Base-by-base conservation (phyloP, 116 monocot genomes). In the Iris pallida region DNA sequence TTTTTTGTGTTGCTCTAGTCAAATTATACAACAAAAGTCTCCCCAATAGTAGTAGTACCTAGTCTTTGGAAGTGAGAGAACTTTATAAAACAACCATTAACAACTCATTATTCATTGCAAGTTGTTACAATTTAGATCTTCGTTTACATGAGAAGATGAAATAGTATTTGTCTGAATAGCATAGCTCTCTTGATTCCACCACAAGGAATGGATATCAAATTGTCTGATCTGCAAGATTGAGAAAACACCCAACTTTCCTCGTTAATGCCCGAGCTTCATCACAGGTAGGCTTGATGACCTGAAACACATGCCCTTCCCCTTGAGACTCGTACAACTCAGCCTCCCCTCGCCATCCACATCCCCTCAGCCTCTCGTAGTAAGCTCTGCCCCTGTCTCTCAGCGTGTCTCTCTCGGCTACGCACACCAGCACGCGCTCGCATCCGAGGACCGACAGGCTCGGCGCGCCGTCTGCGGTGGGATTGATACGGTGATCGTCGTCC, bases 261-360 rank as follows among this genome's bases (percentile, higher is more conserved):
- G 40, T 59, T 59, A 40, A 41, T 7, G 41, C 13, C 1, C 5
- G 12, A 40, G 71, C 49, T 53, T 71, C 52, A 14, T 42, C 40
- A 41, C 16, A 10, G 12, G 10, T 41, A 10, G 43, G 51, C 4
- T 61, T 30, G 9, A 20, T 0, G 5, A 79, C 41, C 15, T 68
- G 64, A 43, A 68, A 80, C 45, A 65, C 51, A 47, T 80, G 80
- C 2, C 59, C 69, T 46, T 80, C 70, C 41, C 68, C 75, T 11
- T 43, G 45, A 15, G 75, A 42, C 63, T 75, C 80, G 13, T 20
- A 18, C 30, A 63, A 16, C 75, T 69, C 75, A 2, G 13, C 74
- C 70, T 69, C 64, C 19, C 80, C 80, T 64, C 15, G 40, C 80
- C 80, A 75, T 43, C 64, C 80, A 18, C 74, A 59, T 40, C 51